A percentile compares a stretch with the other conserved stretches of the same genome.
Evolutionary conservation across 2,329 filamentous ascomycete species (phyloP).

Genomic region (Aspergillus thermomutatus): DNA sequence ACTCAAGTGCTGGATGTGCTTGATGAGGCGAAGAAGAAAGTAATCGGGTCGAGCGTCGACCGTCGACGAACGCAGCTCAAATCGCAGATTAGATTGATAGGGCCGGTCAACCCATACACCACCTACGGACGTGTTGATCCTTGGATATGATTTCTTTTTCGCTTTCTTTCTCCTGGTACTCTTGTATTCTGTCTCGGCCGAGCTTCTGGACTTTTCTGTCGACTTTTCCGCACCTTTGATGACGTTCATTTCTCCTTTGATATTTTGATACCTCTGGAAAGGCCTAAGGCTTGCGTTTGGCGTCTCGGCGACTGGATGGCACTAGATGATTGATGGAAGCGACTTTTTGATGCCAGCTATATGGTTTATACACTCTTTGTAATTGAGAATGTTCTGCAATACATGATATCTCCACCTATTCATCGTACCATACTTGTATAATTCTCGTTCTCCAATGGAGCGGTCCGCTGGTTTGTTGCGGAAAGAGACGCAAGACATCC

Average conservation of each 20-base stretch:
- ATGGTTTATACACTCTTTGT: not conserved
- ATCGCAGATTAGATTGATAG: conserved; percentile 39
- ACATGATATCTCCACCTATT: not conserved
- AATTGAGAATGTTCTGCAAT: not conserved
- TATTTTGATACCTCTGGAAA: not conserved
- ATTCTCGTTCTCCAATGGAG: not conserved
- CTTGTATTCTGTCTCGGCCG: not conserved
- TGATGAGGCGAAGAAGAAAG: conserved; percentile 32
- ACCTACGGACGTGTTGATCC: conserved; percentile 22
- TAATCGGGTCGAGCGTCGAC: conserved; percentile 32
- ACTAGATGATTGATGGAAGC: not conserved
- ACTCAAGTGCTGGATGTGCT: conserved; percentile 27
- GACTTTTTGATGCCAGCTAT: not conserved
- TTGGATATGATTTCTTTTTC: conserved; percentile 24
- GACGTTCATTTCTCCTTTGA: not conserved
- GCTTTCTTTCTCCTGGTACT: not conserved
- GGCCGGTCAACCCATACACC: conserved; percentile 32
- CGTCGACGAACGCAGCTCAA: conserved; percentile 37
- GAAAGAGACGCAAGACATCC: too few relatives aligned
- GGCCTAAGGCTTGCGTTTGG: not conserved
- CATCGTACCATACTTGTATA: not conserved
- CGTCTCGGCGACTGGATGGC: not conserved
- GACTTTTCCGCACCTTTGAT: not conserved
- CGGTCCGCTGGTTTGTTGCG: too few relatives aligned
- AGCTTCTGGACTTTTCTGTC: not conserved